Evolutionary conservation across 2,329 filamentous ascomycete genomes (phyloP), one percentile per base, ranked within the genome.

Genomic region (Coniochaeta sp.): DNA sequence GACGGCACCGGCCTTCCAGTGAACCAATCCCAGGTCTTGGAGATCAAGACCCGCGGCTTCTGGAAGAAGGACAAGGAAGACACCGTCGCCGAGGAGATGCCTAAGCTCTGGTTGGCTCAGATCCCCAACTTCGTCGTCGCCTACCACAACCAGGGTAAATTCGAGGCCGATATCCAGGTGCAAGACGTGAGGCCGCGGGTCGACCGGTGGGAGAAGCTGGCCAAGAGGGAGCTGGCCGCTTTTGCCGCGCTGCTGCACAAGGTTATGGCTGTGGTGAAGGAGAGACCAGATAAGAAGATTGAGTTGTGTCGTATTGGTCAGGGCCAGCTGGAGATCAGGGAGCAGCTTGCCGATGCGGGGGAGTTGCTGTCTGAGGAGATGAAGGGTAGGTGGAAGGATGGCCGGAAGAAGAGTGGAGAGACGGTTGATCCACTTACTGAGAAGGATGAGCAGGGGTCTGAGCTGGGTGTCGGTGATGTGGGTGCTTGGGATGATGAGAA

Each of bases 1-100:
- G 7, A 2, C 22, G 22, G 28, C 1, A 69, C 67, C 6, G 74
- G 74, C 0, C 60, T 61, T 14, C 5, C 58, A 1, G 61, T 73
- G 4, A 66, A 70, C 0, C 76, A 78, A 19, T 52, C 64, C 0
- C 60, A 63, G 1, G 44, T 79, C 16, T 77, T 79, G 55, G 77
- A 80, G 36, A 68, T 80, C 61, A 80, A 80, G 66, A 80, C 78
- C 0, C 73, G 78, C 28, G 73, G 68, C 22, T 59, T 64, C 6
- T 58, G 61, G 1, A 65, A 64, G n/a, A 61, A 63, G 17, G 62
- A 64, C 3, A 66, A 67, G 1, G 68, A 74, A 56, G 67, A 68
- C 19, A 62, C 77, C 0, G 68, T 61, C 12, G 64, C 72, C 4
- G 24, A 52, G 47, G 72, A 79, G 50, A 64, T 80, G 11, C 76